Percentiles rank a stretch among this genome's conserved stretches.
Conservation (phyloP, 805 yeast species). For the Starmerella gropengiesseri region DNA sequence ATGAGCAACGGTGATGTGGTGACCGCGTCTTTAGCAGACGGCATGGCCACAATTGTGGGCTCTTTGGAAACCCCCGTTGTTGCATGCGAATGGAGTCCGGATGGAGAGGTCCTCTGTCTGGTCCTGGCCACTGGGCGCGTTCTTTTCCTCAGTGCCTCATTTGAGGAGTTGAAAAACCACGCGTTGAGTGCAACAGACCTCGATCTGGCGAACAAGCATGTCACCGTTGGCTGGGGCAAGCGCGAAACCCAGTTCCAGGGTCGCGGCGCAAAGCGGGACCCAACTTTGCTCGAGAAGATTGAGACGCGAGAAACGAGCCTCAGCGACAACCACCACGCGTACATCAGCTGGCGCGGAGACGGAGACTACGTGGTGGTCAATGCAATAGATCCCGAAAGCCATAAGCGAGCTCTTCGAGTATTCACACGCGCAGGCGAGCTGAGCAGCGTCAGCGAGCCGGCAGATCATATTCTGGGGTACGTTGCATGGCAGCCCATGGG, state of each 20-base stretch:
- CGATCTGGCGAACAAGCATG: constrained; percentile 56
- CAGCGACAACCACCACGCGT: constrained; percentile 38
- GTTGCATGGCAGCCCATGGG: constrained; percentile 90
- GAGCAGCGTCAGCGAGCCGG: constrained; percentile 80
- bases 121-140: constrained; percentile 35
- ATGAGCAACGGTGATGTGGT: constrained; percentile 67
- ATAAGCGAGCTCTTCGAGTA: constrained; percentile 70
- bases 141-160: constrained; percentile 52
- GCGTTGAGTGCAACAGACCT: constrained; percentile 52
- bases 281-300: constrained; percentile 66
- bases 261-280: constrained; percentile 64
- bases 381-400: constrained; percentile 40
- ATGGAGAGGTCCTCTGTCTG: constrained; percentile 73
- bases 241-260: constrained; percentile 95
- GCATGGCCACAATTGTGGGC: constrained; percentile 60
- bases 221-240: constrained; percentile 97
- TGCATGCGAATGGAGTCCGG: constrained; percentile 79
- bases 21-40: constrained; percentile 36
- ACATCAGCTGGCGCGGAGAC: constrained; percentile 91
- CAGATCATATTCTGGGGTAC: constrained; percentile 62
- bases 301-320: constrained; percentile 56
- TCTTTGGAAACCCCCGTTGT: constrained; percentile 63
- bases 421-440: constrained; percentile 64
- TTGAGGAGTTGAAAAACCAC: constrained; percentile 59
- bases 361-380: constrained; percentile 70